Evolutionary conservation across 768 basidiomycete genomes (phyloP), one percentile per base, ranked within the genome.

Genomic region (Leccinum ochraceum): DNA sequence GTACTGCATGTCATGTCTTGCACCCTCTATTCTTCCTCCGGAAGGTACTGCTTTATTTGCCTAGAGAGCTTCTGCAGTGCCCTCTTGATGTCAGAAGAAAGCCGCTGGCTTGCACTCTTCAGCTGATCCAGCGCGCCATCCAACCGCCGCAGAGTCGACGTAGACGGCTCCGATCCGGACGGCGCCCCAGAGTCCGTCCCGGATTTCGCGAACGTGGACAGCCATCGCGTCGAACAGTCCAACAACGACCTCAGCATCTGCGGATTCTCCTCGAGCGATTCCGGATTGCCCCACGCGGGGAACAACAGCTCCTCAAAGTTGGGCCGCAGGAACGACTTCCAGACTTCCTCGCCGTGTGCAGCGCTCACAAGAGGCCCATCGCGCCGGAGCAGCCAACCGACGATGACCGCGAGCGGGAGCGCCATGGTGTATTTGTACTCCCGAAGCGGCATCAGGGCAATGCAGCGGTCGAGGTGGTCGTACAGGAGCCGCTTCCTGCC

Each of bases 141-240:
- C 17, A 59, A 24, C 13, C n/a, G 30, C n/a, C 11, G 28, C 8
- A 59, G 59, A n/a, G 57, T 42, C n/a, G 3, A 4, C 16, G 20
- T 7, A 2, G 42, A 30, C 16, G 13, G 55, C n/a, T 11, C 11
- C 20, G 32, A 14, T 13, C n/a, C 26, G 4, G 48, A 37, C 17
- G 37, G n/a, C 46, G 17, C 36, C 24, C 9, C n/a, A 16, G 48
- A 49, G 11, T 26, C 59, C 34, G 53, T 30, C 14, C 28, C 37
- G 22, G 28, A 36, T 20, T 11, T 30, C 3, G 36, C 14, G 28
- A 30, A 42, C 7, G 50, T 58, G n/a, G 50, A 52, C 2, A 53
- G 17, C 57, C 57, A 58, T 22, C 24, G 77, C 72, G 22, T 24
- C 24, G 24, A 24, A 4, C 24, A 24, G 24, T 24, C 24, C 24